Evolutionary conservation across 2,329 filamentous ascomycete species (phyloP).

Genomic region (Aureobasidium pullulans): DNA sequence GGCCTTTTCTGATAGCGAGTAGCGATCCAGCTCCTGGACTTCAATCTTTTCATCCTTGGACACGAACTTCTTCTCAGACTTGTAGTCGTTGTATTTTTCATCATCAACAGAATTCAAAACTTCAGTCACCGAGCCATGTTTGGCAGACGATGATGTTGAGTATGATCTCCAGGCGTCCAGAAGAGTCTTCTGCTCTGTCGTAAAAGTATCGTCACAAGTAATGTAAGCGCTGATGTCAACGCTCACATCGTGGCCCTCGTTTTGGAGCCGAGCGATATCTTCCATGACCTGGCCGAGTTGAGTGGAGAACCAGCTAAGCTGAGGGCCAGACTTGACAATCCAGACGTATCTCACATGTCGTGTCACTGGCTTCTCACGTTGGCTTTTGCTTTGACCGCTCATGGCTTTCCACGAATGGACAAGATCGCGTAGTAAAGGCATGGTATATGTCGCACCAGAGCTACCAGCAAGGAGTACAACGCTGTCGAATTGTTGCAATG

Average conservation of each 20-base stretch:
- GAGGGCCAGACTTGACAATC: conserved; percentile 49
- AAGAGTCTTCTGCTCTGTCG: conserved; percentile 32
- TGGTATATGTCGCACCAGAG: conserved; percentile 52
- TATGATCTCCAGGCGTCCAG: conserved; percentile 17
- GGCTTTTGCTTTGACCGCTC: conserved; percentile 21
- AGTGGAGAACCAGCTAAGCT: conserved; percentile 46
- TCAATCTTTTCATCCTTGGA: conserved; percentile 21
- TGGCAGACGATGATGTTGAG: conserved; percentile 19
- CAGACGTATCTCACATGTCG: conserved; percentile 49
- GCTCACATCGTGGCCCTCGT: conserved; percentile 31
- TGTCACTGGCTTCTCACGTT: conserved; percentile 29
- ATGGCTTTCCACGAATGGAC: conserved; percentile 31
- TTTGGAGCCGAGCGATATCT: conserved; percentile 36
- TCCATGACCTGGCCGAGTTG: conserved; percentile 41
- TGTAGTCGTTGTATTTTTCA: conserved; percentile 10
- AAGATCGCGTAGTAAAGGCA: conserved; percentile 51
- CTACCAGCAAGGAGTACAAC: conserved; percentile 53
- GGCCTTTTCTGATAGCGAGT: conserved; percentile 5
- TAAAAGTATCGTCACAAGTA: conserved; percentile 45
- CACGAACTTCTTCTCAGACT: not conserved
- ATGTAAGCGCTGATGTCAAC: conserved; percentile 49
- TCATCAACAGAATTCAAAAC: conserved; percentile 8
- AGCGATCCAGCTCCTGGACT: conserved; percentile 22
- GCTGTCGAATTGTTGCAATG: conserved; percentile 52
- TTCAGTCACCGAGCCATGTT: conserved; percentile 21